These are phyloP conservation scores for Amanita molliuscula DNA, from an alignment of 768 basidiomycete genomes.

Conservation along the genomic window DNA sequence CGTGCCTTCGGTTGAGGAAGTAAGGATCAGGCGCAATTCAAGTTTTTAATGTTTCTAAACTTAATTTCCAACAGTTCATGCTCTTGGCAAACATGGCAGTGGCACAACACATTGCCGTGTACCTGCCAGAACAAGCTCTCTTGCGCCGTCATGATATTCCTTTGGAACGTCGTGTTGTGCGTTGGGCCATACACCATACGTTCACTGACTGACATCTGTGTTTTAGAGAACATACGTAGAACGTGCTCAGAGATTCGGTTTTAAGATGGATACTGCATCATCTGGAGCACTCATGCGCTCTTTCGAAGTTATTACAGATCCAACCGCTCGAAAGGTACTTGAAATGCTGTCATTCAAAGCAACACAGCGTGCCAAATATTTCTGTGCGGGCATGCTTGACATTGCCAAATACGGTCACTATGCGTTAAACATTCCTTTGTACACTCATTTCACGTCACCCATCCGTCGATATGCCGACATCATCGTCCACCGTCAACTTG, in stretches of 20 bases:
- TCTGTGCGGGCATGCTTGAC: conserved; percentile 98
- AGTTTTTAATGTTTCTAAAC: neutral
- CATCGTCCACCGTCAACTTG: conserved; percentile 92
- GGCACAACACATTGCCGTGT: conserved; percentile 87
- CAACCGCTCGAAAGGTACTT: conserved; percentile 66
- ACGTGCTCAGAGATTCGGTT: conserved; percentile 77
- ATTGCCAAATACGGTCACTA: conserved; percentile 97
- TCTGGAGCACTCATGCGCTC: conserved; percentile 79
- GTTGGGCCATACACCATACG: conserved; percentile 14
- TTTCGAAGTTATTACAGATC: conserved; percentile 63
- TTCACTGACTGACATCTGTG: conserved; percentile 8
- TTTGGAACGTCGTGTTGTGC: conserved; percentile 80
- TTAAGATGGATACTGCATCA: conserved; percentile 70
- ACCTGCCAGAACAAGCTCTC: conserved; percentile 94
- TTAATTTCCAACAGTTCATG: conserved; percentile 62
- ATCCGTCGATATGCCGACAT: conserved; percentile 92
- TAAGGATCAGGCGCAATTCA: conserved; percentile 19
- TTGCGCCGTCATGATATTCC: conserved; percentile 92
- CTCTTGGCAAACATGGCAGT: conserved; percentile 82
- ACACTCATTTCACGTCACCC: conserved; percentile 90
- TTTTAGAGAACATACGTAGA: conserved; percentile 63
- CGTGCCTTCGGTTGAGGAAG: conserved; percentile 86
- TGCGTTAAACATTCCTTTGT: conserved; percentile 81
- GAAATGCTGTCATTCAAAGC: conserved; percentile 82
- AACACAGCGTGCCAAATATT: conserved; percentile 94